Percentiles rank a stretch among this genome's conserved stretches.
phyloP scores from a whole-genome alignment of 75 land plant species.

The Sequoia sempervirens region DNA sequence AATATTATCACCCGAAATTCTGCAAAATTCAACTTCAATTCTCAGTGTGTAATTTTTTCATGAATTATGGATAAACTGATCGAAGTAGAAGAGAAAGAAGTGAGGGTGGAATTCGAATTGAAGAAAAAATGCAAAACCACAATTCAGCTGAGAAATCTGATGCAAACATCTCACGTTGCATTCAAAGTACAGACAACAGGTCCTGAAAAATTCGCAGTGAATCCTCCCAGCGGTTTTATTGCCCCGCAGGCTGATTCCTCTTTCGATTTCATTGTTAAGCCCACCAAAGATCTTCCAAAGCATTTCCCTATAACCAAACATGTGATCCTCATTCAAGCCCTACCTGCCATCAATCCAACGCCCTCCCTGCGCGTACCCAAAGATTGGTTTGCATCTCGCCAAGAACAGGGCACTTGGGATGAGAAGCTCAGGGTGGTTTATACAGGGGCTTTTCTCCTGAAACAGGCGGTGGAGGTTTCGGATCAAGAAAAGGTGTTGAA shows the following conservation, averaged over 20 bases:
- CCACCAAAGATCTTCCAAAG: conserved; percentile 33
- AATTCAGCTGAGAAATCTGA: conserved; percentile 44
- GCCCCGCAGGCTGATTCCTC: conserved; percentile 26
- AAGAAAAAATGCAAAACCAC: conserved; percentile 32
- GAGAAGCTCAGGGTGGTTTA: conserved; percentile 33
- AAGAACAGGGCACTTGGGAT: conserved; percentile 12
- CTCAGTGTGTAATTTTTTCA: background rate
- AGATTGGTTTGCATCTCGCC: conserved; percentile 23
- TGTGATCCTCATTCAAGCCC: conserved; percentile 44
- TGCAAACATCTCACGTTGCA: conserved; percentile 33
- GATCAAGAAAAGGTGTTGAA: background rate
- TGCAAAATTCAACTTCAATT: no score
- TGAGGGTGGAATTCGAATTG: conserved; percentile 41
- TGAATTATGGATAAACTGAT: conserved; percentile 43
- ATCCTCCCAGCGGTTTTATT: conserved; percentile 58
- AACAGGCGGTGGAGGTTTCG: conserved; percentile 12
- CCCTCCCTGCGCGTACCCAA: background rate
- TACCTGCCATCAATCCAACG: conserved; percentile 5
- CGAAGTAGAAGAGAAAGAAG: conserved; percentile 45
- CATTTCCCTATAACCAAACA: conserved; percentile 42
- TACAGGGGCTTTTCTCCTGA: conserved; percentile 32
- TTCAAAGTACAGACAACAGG: conserved; percentile 75
- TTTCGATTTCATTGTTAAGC: conserved; percentile 45
- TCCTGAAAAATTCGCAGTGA: conserved; percentile 58
- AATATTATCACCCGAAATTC: no score